Conservation (phyloP, 495 filamentous ascomycete species). For the Aspergillus indologenus region DNA sequence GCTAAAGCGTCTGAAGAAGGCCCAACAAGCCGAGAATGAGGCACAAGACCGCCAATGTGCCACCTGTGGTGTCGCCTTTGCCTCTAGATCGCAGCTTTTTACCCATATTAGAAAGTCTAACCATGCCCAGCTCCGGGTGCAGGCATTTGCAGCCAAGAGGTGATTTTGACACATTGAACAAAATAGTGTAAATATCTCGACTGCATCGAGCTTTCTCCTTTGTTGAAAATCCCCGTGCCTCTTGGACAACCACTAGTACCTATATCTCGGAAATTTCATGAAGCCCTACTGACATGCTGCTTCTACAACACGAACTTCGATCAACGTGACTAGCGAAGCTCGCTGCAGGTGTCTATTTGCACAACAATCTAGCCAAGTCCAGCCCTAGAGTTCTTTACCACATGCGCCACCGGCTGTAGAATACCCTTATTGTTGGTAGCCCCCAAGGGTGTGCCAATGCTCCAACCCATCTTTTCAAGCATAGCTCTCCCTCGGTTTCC, state of each 20-base stretch:
- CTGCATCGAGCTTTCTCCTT: not conserved
- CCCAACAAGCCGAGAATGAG: constrained; percentile 47
- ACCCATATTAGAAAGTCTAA: constrained; percentile 63
- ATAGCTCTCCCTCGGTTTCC: constrained; percentile 84
- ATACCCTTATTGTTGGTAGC: constrained; percentile 82
- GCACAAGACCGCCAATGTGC: constrained; percentile 52
- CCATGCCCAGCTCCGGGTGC: constrained; percentile 50
- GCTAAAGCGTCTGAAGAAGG: constrained; percentile 78
- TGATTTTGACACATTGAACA: constrained; percentile 30
- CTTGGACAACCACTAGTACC: no score
- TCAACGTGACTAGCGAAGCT: not conserved
- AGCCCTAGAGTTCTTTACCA: constrained; percentile 80
- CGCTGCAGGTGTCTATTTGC: not conserved
- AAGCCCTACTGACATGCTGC: no score
- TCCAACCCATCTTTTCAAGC: constrained; percentile 98
- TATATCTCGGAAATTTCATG: no score
- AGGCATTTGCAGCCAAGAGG: constrained; percentile 7
- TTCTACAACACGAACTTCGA: no score
- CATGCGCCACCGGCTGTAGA: constrained; percentile 77
- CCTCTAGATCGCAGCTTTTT: constrained; percentile 69
- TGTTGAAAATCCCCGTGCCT: no score
- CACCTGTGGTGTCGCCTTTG: constrained; percentile 58
- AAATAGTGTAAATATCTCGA: not conserved
- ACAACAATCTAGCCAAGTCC: constrained; percentile 64
- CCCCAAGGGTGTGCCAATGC: constrained; percentile 81